Base-by-base conservation (phyloP, 805 yeast genomes). In the Saccharomycopsis schoenii region DNA sequence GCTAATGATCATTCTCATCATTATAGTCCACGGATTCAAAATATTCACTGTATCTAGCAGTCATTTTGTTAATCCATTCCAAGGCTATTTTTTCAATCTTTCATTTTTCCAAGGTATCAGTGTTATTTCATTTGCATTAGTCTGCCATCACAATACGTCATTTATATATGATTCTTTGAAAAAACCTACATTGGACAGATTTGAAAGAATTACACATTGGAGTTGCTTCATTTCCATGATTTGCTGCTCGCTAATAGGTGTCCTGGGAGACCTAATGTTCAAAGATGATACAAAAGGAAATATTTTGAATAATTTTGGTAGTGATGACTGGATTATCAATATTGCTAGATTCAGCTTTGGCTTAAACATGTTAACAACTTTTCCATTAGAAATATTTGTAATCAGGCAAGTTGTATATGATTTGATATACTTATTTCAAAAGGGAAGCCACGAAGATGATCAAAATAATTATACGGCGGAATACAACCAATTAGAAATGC, bases 81-180 rank as follows among this genome's bases (percentile, higher is more conserved):
- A 43, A 42, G 64, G 64, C 1, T 64, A 61, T 54, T 25, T 64
- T n/a, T 57, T 89, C 57, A 85, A 85, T 64, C 71, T 78, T 12
- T 83, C 84, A 51, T 74, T 92, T 2, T 89, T 92, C 70, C 96
- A 92, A 72, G 97, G 97, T 1, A 83, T 92, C 34, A 86, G 94
- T n/a, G 96, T 92, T 57, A 89, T 92, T 39, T 90, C 97, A 0
- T 92, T 92, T 75, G 98, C 98, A 1, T 79, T 93, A 66, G 97
- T 92, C 2, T 92, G 98, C 69, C 98, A 92, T 69, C 98, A 92
- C 71, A 92, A 92, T 70, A 90, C 97, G 0, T 83, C 93, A 36
- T 87, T 92, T 68, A 93, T 92, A 54, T 92, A 85, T 74, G 89
- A 89, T 69, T 89, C 97, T 0, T 79, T 93, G 68, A 81, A 80